Base-by-base conservation (phyloP, 1,284 basidiomycete genomes). In the Volvariella volvacea region DNA sequence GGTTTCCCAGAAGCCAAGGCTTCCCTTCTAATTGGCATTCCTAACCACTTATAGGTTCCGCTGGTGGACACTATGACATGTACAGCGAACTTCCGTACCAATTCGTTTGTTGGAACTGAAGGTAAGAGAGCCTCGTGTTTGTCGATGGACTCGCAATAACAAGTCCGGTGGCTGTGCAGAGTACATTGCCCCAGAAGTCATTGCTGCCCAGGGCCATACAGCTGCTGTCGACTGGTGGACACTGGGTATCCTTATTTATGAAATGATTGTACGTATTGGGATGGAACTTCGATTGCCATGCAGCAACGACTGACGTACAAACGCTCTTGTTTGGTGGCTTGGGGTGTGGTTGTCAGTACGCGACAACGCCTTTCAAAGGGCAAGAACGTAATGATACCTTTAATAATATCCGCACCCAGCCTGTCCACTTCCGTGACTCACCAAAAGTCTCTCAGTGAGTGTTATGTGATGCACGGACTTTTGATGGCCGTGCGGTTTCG, bases 201-300 rank as follows among this genome's bases (percentile, higher is more conserved):
- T 99, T 62, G 91, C 92, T 59, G 94, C 93, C 38, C 83, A 91
- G 62, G 96, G 96, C 12, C 96, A 99, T 67, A 97, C 95, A 30
- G 92, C 91, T 49, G 93, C 96, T 6, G 96, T 99, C 43, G 96
- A 99, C 67, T 99, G 95, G 95, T 98, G 92, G 96, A 99, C 95
- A 25, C 73, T 97, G 42, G 96, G 96, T 32, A 99, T 99, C 57
- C 78, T 99, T 57, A 92, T 99, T 57, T 97, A 95, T 70, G 96
- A 99, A 72, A 99, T 99, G 96, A 96, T 99, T 67, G 92, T 94
- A 72, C 75, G 91, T 86, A 48, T 51, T 59, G 52, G 43, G 52
- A 51, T 52, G 50, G 50, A 53, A 54, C 59, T 55, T 59, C 55
- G n/a, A 53, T 55, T 52, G 49, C 49, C 52, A 52, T 48, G 47